phyloP scores from a whole-genome alignment of 2,329 filamentous ascomycete genomes.

The Sphaerostilbella broomeana region DNA sequence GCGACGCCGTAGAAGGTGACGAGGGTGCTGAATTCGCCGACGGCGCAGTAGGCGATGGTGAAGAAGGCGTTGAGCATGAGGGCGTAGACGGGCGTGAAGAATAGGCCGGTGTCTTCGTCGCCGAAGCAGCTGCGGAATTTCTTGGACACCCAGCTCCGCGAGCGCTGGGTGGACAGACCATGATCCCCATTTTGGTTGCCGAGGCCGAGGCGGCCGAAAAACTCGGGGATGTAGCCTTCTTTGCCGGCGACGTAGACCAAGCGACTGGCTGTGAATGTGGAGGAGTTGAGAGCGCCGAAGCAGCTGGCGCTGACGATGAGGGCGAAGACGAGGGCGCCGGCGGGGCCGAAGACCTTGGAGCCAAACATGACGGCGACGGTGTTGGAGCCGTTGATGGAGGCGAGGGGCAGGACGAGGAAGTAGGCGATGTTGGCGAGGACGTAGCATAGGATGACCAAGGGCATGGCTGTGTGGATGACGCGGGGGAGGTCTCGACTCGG shows the following conservation, averaged over 20 bases:
- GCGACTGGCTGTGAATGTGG: slow-evolving; percentile 85
- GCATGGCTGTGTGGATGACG: slow-evolving; percentile 95
- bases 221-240: slow-evolving; percentile 80
- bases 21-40: slow-evolving; percentile 86
- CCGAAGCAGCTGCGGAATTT: slow-evolving; percentile 58
- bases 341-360: slow-evolving; percentile 76
- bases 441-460: slow-evolving; percentile 84
- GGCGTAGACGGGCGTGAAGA: slow-evolving; percentile 90
- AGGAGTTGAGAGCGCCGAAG: slow-evolving; percentile 90
- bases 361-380: slow-evolving; percentile 96
- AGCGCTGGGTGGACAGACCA: slow-evolving; percentile 37
- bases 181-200: slow-evolving; percentile 34
- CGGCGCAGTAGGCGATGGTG: slow-evolving; percentile 69
- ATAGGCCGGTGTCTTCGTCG: slow-evolving; percentile 72
- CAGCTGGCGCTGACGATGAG: slow-evolving; percentile 86
- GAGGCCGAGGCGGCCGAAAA: slow-evolving; percentile 80
- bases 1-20: slow-evolving; percentile 97
- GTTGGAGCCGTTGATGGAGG: slow-evolving; percentile 77
- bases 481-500: slow-evolving; percentile 82
- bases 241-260: slow-evolving; percentile 92
- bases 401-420: slow-evolving; percentile 82
- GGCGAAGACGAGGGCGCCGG: slow-evolving; percentile 77
- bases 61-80: slow-evolving; percentile 73
- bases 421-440: slow-evolving; percentile 88
- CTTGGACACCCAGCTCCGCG: slow-evolving; percentile 52